Base-by-base conservation (phyloP, 2,329 filamentous ascomycete genomes). In the Fusarium brevicatenulatum region DNA sequence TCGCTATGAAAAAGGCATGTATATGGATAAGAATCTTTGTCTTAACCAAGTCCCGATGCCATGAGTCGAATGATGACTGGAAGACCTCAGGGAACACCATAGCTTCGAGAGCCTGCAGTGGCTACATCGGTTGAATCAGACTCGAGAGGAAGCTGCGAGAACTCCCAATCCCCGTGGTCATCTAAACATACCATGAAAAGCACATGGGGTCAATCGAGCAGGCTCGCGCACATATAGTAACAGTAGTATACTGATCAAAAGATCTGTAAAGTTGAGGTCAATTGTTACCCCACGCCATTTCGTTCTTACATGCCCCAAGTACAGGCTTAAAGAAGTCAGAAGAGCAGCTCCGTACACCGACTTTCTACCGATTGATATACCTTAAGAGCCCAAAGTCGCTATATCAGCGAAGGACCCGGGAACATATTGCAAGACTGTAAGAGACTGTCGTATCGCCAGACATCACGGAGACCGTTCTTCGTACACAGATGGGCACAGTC, bases 381-480 rank as follows among this genome's bases (percentile, higher is more conserved):
- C 23, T 5, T 11, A 25, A 30, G 42, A 13, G 7, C 28, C 42
- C 2, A 47, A 13, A 28, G 23, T 49, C 5, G 19, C 34, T 19
- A 39, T 12, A 7, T 49, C 10, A 2, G 55, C 39, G 18, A 47
- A 58, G 23, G 42, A 47, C 9, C 55, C 25, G 6, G 55, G 30
- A 57, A 57, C 40, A 57, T 57, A 15, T 47, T 47, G 25, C 55
- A 58, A 9, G 55, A 23, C 19, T 16, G 16, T 5, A 4, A n/a
- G 19, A 39, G 7, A 23, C 55, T 18, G 13, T 58, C 34, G n/a
- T 58, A 58, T 44, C 49, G 55, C 55, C 55, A 49, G 12, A 58
- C 11, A 15, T 37, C 34, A 6, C 36, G 42, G 4, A 32, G 16
- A 3, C n/a, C 28, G 18, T 18, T 52, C 36, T 52, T 52, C 36